Evolutionary conservation across 1,284 basidiomycete species (phyloP).

Genomic region (Pseudozyma pruni): DNA sequence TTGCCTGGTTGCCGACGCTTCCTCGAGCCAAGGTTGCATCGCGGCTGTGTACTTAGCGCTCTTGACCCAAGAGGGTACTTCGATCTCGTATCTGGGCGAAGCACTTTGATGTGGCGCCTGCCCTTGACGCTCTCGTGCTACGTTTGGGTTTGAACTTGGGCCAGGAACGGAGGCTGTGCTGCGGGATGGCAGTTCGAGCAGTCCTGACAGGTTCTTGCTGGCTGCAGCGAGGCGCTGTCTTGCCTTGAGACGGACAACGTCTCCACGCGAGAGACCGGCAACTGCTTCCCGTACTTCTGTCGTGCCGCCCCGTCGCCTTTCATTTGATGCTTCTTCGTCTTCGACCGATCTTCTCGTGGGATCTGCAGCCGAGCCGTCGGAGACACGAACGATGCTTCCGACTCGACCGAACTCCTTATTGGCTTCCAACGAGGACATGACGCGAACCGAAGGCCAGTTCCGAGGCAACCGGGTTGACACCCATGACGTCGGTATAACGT

Average conservation of each 20-base stretch:
- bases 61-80: constrained; percentile 30
- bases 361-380: too few relatives aligned
- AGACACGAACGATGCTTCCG: constrained; percentile 27
- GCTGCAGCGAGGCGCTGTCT: constrained; percentile 30
- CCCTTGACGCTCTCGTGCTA: too few relatives aligned
- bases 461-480: constrained; percentile 23
- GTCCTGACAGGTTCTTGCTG: constrained; percentile 15
- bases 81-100: constrained; percentile 22
- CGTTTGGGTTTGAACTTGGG: neutral
- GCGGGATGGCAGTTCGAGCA: neutral
- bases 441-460: constrained; percentile 34
- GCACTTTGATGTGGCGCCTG: too few relatives aligned
- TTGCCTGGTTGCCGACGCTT: constrained; percentile 18
- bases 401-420: constrained; percentile 44
- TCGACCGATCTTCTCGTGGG: neutral
- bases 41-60: constrained; percentile 33
- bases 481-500: constrained; percentile 25
- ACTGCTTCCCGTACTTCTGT: constrained; percentile 14
- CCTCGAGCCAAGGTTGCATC: constrained; percentile 37
- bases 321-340: too few relatives aligned
- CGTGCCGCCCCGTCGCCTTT: neutral
- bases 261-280: constrained; percentile 37
- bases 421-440: constrained; percentile 37
- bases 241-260: constrained; percentile 34
- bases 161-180: constrained; percentile 1